Evolutionary conservation across 495 filamentous ascomycete genomes (phyloP).

Genomic region (Tirmania nivea): DNA sequence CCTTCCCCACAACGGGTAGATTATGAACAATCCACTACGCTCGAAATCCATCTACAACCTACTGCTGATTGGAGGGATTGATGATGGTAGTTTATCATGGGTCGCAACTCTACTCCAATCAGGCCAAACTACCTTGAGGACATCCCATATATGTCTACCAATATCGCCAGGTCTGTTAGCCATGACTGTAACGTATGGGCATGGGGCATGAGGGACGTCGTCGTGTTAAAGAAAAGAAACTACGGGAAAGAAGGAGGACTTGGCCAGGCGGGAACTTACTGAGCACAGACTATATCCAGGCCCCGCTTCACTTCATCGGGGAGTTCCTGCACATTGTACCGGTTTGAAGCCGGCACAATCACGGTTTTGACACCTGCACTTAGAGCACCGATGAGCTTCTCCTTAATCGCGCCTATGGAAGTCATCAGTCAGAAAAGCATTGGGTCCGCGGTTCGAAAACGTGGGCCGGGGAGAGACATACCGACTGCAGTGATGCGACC

Average conservation of each 20-base stretch:
- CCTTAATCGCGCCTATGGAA: slow-evolving; percentile 90
- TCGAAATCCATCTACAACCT: no score
- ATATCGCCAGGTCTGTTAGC: slow-evolving; percentile 12
- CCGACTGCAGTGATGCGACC: slow-evolving; percentile 45
- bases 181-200: no score
- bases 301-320: slow-evolving; percentile 77
- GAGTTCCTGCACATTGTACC: slow-evolving; percentile 82
- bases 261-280: slow-evolving; percentile 30
- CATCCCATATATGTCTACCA: slow-evolving; percentile 68
- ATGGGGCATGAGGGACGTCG: no score
- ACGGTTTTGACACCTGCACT: slow-evolving; percentile 91
- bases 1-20: no score
- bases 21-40: no score
- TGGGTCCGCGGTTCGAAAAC: neutral
- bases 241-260: slow-evolving; percentile 2
- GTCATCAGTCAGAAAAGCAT: slow-evolving; percentile 10
- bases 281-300: slow-evolving; percentile 70
- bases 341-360: slow-evolving; percentile 66
- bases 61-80: neutral
- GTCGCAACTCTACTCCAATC: slow-evolving; percentile 21
- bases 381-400: slow-evolving; percentile 89
- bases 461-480: slow-evolving; percentile 2
- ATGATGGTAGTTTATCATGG: neutral
- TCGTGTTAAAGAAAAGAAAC: no score
- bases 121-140: slow-evolving; percentile 63